These are phyloP conservation scores for Dichotomocladium elegans DNA, from an alignment of 371 early-diverging fungal genomes.

Conservation along the genomic window DNA sequence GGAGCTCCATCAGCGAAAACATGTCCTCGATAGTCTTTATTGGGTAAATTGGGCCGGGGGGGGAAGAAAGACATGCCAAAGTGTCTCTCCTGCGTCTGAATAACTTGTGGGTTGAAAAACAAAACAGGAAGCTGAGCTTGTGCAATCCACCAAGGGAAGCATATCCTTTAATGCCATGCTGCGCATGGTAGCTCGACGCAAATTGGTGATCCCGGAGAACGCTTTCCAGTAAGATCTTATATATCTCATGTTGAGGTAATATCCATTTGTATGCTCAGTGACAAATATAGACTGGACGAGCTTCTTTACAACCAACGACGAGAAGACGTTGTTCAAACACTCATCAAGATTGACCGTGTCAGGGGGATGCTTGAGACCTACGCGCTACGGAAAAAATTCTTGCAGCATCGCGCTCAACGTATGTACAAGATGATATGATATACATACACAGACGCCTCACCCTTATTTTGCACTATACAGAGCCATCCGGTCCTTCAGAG, in stretches of 20 bases:
- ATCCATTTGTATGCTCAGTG: neutral
- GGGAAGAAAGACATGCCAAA: neutral
- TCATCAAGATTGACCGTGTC: constrained; percentile 45
- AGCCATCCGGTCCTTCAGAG: too few relatives aligned
- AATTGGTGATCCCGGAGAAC: constrained; percentile 53
- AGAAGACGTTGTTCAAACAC: constrained; percentile 36
- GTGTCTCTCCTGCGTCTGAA: neutral
- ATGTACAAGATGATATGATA: too few relatives aligned
- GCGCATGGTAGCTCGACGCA: constrained; percentile 53
- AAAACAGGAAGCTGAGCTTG: constrained; percentile 38
- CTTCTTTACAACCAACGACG: constrained; percentile 38
- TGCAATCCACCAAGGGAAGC: constrained; percentile 35
- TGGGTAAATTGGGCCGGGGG: constrained; percentile 23
- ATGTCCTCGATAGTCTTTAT: constrained; percentile 37
- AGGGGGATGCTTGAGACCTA: constrained; percentile 45
- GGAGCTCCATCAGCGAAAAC: constrained; percentile 28
- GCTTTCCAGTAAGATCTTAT: constrained; percentile 50
- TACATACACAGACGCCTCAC: too few relatives aligned
- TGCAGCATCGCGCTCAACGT: too few relatives aligned
- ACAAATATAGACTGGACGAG: constrained; percentile 34
- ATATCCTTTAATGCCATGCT: constrained; percentile 62
- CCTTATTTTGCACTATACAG: too few relatives aligned
- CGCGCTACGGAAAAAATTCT: constrained; percentile 38
- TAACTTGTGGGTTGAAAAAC: constrained; percentile 2
- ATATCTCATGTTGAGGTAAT: neutral